A percentile compares a stretch with the other conserved stretches of the same genome.
Conservation (phyloP, 768 basidiomycete species). For the Vararia minispora region DNA sequence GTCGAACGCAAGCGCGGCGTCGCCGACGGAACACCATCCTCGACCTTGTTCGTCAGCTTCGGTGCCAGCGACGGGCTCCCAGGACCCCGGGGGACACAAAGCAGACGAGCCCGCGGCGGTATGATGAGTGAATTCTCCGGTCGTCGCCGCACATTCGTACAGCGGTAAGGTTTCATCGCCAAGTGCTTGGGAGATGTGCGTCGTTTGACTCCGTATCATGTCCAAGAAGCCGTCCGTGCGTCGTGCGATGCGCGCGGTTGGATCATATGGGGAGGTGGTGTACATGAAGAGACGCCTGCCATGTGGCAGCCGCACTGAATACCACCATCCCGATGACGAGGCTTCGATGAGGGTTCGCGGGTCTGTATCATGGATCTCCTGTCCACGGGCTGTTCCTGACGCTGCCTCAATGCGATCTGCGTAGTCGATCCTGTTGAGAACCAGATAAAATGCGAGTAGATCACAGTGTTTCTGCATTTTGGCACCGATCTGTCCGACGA, state of each 20-base stretch:
- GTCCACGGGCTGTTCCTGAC: too few relatives aligned
- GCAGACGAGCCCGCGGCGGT: slow-evolving; percentile 22
- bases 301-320: slow-evolving; percentile 21
- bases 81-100: slow-evolving; percentile 16
- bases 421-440: slow-evolving; percentile 18
- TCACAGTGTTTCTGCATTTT: slow-evolving; percentile 16
- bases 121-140: too few relatives aligned
- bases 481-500: slow-evolving; percentile 21
- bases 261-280: slow-evolving; percentile 19
- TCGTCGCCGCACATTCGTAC: too few relatives aligned
- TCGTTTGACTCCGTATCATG: slow-evolving; percentile 17
- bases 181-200: slow-evolving; percentile 17
- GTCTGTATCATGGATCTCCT: slow-evolving; percentile 19
- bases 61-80: too few relatives aligned
- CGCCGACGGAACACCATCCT: slow-evolving; percentile 25
- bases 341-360: slow-evolving; percentile 27
- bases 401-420: slow-evolving; percentile 2
- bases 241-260: slow-evolving; percentile 19
- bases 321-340: slow-evolving; percentile 24
- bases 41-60: too few relatives aligned
- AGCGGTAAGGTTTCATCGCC: too few relatives aligned
- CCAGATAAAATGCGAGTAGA: slow-evolving; percentile 23
- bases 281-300: slow-evolving; percentile 23
- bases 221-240: slow-evolving; percentile 20
- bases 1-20: slow-evolving; percentile 28